Percentiles rank a stretch among this genome's conserved stretches.
phyloP scores from a whole-genome alignment of 257 asterid genomes.

The Nicotiana tabacum region DNA sequence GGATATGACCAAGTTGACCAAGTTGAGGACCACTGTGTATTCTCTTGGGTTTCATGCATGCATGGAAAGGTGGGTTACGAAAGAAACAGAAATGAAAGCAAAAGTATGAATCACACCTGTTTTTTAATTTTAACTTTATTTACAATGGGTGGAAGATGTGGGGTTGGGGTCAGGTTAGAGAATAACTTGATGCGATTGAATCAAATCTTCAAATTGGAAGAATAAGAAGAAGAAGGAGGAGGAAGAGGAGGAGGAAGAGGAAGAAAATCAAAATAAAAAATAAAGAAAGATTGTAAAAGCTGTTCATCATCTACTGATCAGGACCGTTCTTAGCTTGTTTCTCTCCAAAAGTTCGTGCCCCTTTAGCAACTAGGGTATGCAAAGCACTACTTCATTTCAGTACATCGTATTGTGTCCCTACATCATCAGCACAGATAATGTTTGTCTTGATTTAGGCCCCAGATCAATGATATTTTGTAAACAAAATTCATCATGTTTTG shows the following conservation, averaged over 20 bases:
- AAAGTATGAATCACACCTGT: not conserved
- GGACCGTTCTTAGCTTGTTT: slow-evolving; percentile 10
- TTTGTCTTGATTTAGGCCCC: slow-evolving; percentile 3
- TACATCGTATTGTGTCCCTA: slow-evolving; percentile 8
- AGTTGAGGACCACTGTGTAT: slow-evolving; percentile 7
- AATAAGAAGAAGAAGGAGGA: not conserved
- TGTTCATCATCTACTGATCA: slow-evolving; percentile 1
- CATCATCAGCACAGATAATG: not conserved
- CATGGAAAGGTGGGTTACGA: slow-evolving; percentile 9
- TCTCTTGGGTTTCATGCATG: slow-evolving; percentile 11
- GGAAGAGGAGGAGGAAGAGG: not conserved
- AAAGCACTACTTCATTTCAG: slow-evolving; percentile 6
- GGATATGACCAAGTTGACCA: slow-evolving; percentile 15
- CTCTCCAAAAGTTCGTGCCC: not conserved
- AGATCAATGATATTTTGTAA: not conserved
- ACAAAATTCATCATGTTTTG: not conserved
- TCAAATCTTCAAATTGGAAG: not conserved
- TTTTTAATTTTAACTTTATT: not conserved
- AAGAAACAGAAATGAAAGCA: slow-evolving; percentile 3
- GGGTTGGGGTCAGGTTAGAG: not conserved
- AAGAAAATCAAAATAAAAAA: not conserved
- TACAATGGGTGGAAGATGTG: not conserved
- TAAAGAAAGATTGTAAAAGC: not conserved
- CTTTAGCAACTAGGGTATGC: slow-evolving; percentile 6
- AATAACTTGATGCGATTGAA: slow-evolving; percentile 7